Conservation (phyloP, 2,329 filamentous ascomycete species). For the Stachybotrys elegans region DNA sequence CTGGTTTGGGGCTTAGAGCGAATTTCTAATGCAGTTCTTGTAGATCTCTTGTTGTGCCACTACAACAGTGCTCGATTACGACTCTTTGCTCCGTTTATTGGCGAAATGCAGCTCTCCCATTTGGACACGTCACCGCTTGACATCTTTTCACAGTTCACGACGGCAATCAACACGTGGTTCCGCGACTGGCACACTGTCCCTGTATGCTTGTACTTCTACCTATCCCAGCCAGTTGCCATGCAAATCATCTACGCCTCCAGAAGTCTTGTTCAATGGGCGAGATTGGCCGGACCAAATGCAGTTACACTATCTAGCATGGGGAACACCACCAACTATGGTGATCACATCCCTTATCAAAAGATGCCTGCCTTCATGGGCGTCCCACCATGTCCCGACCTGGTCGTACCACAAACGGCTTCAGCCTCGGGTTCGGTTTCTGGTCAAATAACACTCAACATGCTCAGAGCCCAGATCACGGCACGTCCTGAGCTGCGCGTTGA, state of each 20-base stretch:
- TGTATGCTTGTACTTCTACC: slow-evolving; percentile 5
- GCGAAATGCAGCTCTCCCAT: slow-evolving; percentile 2
- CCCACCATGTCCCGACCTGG: slow-evolving; percentile 1
- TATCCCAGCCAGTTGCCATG: slow-evolving; percentile 6
- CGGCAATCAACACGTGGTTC: slow-evolving; percentile 8
- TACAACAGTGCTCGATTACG: slow-evolving; percentile 5
- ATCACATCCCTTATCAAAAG: neutral
- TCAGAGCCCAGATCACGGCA: neutral
- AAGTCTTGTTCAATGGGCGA: slow-evolving; percentile 5
- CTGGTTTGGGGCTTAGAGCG: too few species aligned
- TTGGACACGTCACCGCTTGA: neutral
- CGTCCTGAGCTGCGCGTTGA: neutral
- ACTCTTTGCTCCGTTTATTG: slow-evolving; percentile 5
- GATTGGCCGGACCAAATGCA: slow-evolving; percentile 3
- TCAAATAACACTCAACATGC: neutral
- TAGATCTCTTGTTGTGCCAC: slow-evolving; percentile 8
- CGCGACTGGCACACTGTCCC: slow-evolving; percentile 8
- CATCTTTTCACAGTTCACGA: slow-evolving; percentile 1
- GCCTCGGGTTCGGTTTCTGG: neutral
- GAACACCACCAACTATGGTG: neutral
- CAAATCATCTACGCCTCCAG: slow-evolving; percentile 6
- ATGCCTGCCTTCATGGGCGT: neutral
- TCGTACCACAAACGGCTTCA: neutral
- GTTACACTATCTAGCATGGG: neutral
- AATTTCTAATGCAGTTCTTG: too few species aligned